Conservation (phyloP, 1,139 yeast genomes). For the Torulaspora globosa region DNA sequence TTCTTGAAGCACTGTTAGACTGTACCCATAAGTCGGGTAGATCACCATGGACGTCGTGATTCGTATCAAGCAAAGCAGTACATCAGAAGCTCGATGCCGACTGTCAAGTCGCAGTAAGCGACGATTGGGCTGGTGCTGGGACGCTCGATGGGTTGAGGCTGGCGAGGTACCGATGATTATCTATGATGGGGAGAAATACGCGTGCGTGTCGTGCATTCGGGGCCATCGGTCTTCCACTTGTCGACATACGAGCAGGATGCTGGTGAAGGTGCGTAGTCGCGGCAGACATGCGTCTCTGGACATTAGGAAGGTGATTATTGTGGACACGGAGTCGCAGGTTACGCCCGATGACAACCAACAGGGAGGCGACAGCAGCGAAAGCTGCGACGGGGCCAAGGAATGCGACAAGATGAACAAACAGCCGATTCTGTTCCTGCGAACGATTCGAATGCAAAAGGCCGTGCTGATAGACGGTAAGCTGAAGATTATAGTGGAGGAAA, state of each 20-base stretch:
- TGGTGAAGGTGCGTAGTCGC: constrained; percentile 80
- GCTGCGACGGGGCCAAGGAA: constrained; percentile 9
- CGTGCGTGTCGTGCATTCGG: constrained; percentile 86
- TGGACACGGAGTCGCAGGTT: constrained; percentile 31
- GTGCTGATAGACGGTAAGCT: constrained; percentile 32
- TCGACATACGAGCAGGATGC: constrained; percentile 71
- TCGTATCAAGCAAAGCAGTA: neutral
- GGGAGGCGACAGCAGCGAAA: constrained; percentile 12
- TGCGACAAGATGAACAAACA: constrained; percentile 32
- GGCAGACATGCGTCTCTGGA: constrained; percentile 61
- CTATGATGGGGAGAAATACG: constrained; percentile 78
- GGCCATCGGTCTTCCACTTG: constrained; percentile 92
- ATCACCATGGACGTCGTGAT: too few relatives aligned
- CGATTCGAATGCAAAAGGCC: constrained; percentile 31
- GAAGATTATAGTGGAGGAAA: constrained; percentile 28
- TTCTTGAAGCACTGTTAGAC: too few relatives aligned
- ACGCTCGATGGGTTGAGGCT: neutral
- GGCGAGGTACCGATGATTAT: constrained; percentile 55
- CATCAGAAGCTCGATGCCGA: neutral
- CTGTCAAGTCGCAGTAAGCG: too few relatives aligned
- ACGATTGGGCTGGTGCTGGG: neutral
- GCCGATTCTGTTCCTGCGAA: constrained; percentile 33
- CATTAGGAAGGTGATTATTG: constrained; percentile 35
- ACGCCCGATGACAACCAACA: constrained; percentile 15
- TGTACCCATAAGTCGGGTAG: too few relatives aligned